A percentile compares a stretch with the other conserved stretches of the same genome.
Evolutionary conservation across 257 asterid genomes (phyloP).

Genomic region (Verbena officinalis): DNA sequence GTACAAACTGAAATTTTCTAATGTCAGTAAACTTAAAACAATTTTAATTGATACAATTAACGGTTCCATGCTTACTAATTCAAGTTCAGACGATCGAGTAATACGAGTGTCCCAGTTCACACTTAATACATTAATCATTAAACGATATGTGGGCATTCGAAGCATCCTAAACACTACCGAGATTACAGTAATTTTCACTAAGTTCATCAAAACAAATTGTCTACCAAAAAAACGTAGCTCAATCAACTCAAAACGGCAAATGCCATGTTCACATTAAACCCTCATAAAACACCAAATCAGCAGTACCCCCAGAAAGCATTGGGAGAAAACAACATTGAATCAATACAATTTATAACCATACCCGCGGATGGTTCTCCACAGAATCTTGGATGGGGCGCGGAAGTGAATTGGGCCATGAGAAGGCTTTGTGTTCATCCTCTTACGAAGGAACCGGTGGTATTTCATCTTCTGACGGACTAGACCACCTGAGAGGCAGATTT

Average conservation of each 20-base stretch:
- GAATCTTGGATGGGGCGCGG: slow-evolving; percentile 58
- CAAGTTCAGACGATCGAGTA: too few species aligned
- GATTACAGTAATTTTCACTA: neutral
- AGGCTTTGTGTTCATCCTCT: slow-evolving; percentile 57
- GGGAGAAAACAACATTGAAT: too few species aligned
- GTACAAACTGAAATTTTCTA: too few species aligned
- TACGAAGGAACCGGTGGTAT: slow-evolving; percentile 47
- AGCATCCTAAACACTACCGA: neutral
- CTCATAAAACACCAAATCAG: neutral
- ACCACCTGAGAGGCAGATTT: slow-evolving; percentile 56
- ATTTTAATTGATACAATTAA: too few species aligned
- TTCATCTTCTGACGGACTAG: slow-evolving; percentile 64
- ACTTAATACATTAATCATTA: too few species aligned
- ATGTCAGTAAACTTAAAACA: too few species aligned
- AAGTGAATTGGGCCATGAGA: slow-evolving; percentile 58
- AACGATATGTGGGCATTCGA: neutral
- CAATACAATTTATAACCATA: slow-evolving; percentile 21
- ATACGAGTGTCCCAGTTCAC: too few species aligned
- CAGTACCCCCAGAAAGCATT: neutral
- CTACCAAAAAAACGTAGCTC: neutral
- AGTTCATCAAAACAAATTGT: neutral
- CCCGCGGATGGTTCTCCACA: slow-evolving; percentile 63
- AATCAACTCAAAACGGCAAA: neutral
- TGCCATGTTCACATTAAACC: neutral
- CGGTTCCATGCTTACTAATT: too few species aligned